Evolutionary conservation across 495 filamentous ascomycete genomes (phyloP), one percentile per base, ranked within the genome.

Genomic region (Hypoxylon trugodes): DNA sequence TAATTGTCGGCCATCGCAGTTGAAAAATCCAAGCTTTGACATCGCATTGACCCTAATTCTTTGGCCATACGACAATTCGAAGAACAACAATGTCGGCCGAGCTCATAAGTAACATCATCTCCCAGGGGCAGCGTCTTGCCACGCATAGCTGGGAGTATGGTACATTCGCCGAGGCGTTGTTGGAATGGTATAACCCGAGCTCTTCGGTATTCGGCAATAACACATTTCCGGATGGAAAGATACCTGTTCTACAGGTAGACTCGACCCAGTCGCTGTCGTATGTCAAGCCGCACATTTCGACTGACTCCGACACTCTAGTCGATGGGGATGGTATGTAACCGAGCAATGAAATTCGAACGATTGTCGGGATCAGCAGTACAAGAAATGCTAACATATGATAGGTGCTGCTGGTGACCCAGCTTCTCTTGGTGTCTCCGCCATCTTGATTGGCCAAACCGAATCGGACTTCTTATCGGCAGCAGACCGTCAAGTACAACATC

Each of bases 91-190:
- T 68, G 68, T 46, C 68, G 25, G 18, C 60, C 25, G 59, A 50
- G 19, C 35, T 68, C 10, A 59, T 70, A 35, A 55, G 50, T 37
- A 68, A 52, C 26, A 37, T 70, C 15, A 65, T 70, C 13, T 22
- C 59, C 1, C 68, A 70, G 47, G 65, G 65, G 9, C 45, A 59
- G 21, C 40, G 43, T 10, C 60, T 70, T 16, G 61, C 71, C n/a
- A 62, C 71, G 19, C 73, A 76, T 53, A 77, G 73, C 56, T 82
- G 79, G 79, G 79, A 82, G 58, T 78, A 77, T 49, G 79, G 81
- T 24, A 78, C 78, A 10, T 76, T 78, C 26, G 66, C 77, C 10
- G 72, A 83, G 66, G 78, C 81, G 9, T 62, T 83, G n/a, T 62
- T 81, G 1, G 81, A 84, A 62, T 74, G 78, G 49, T 61, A 81